Percentiles rank a stretch among this genome's conserved stretches.
Evolutionary conservation across 805 yeast genomes (phyloP).

Genomic region (Candida silvicultrix): DNA sequence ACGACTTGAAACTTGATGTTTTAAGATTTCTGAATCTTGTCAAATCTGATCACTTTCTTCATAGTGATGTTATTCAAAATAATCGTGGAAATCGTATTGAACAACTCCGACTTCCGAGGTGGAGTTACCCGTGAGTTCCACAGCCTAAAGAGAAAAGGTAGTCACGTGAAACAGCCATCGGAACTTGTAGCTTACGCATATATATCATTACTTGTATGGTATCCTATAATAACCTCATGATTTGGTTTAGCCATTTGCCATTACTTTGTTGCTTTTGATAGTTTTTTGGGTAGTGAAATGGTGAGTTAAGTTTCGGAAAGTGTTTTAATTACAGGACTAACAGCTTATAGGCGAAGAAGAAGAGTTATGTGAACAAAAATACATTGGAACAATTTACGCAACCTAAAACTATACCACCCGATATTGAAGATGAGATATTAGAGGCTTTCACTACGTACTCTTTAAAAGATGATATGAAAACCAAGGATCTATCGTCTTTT

Average conservation of each 20-base stretch:
- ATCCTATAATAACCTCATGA: no score
- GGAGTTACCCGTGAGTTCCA: background rate
- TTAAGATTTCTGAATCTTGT: background rate
- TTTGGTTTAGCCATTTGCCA: no score
- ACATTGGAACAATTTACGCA: constrained; percentile 23
- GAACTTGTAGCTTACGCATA: background rate
- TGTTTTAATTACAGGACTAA: background rate
- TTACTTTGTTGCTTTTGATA: no score
- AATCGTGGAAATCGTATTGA: background rate
- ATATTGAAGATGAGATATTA: constrained; percentile 38
- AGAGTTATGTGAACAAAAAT: constrained; percentile 12
- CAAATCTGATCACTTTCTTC: background rate
- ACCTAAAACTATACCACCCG: constrained; percentile 30
- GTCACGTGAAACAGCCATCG: background rate
- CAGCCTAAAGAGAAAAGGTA: background rate
- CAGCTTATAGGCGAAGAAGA: constrained; percentile 8
- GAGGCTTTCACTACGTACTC: constrained; percentile 35
- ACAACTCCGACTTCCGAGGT: background rate
- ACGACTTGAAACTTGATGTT: background rate
- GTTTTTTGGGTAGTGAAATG: no score
- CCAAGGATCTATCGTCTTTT: constrained; percentile 22
- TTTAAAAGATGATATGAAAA: constrained; percentile 34
- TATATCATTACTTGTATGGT: background rate
- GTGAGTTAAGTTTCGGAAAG: constrained; percentile 5
- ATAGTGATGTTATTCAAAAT: background rate